Conservation (phyloP, 805 yeast species). For the Kodamaea fukazawae region DNA sequence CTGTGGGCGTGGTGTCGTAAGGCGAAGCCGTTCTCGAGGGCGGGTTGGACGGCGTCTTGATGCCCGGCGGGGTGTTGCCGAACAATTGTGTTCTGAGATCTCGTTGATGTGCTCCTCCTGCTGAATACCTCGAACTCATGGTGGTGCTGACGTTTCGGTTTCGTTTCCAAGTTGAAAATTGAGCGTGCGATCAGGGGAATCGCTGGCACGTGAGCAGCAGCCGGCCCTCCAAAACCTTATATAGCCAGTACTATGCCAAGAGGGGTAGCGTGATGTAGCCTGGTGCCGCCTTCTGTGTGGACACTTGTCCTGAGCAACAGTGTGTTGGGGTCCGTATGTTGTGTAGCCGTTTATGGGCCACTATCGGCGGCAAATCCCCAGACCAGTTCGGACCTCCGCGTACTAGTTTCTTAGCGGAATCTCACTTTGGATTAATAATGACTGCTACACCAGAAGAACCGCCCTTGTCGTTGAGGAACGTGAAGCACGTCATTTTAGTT, state of each 20-base stretch:
- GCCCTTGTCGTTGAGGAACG: constrained; percentile 42
- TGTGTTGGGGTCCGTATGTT: no score
- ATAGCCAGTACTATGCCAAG: no score
- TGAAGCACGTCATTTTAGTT: constrained; percentile 76
- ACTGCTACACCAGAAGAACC: constrained; percentile 11
- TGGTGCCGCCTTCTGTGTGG: no score
- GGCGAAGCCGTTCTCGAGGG: constrained; percentile 38
- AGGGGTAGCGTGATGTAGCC: no score
- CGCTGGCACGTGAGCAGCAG: no score
- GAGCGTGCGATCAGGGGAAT: no score
- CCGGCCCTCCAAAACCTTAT: no score
- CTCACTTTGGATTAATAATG: background rate
- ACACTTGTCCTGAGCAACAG: no score
- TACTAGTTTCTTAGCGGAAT: no score
- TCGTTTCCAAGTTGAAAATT: background rate
- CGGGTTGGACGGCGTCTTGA: constrained; percentile 13
- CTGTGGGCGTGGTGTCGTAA: constrained; percentile 32
- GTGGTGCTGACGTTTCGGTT: background rate
- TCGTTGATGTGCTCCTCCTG: constrained; percentile 36
- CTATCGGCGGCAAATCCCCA: no score
- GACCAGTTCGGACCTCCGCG: no score
- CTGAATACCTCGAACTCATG: constrained; percentile 16
- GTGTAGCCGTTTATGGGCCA: no score
- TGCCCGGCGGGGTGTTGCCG: constrained; percentile 18
- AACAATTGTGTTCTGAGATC: constrained; percentile 43